Evolutionary conservation across 768 basidiomycete genomes (phyloP).

Genomic region (Calocera viscosa): DNA sequence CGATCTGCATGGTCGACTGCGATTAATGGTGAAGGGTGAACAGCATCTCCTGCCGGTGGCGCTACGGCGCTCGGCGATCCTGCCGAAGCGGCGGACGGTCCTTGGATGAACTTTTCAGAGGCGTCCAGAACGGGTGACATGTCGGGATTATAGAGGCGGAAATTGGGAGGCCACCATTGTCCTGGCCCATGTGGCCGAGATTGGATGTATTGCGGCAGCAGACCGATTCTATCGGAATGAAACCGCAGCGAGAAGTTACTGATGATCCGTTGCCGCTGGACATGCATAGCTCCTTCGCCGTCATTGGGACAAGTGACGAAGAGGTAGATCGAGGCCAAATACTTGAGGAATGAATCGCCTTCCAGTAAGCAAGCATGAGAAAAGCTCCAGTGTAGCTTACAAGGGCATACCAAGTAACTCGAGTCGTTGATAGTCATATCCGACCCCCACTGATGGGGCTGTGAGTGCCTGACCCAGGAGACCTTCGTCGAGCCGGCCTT

Average conservation of each 20-base stretch:
- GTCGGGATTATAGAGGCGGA: neutral
- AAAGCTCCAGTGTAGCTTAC: neutral
- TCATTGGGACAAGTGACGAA: constrained; percentile 55
- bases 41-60: neutral
- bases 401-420: constrained; percentile 59
- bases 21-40: no score
- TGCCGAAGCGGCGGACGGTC: neutral
- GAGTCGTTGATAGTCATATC: constrained; percentile 70
- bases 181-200: constrained; percentile 22
- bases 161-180: constrained; percentile 3
- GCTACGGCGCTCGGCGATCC: neutral
- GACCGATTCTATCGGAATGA: constrained; percentile 42
- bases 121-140: constrained; percentile 10
- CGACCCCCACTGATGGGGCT: constrained; percentile 54
- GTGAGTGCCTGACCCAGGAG: constrained; percentile 55
- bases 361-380: constrained; percentile 9
- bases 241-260: constrained; percentile 56
- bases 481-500: constrained; percentile 46
- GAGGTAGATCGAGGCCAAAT: constrained; percentile 57
- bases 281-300: constrained; percentile 56
- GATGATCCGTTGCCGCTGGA: constrained; percentile 53
- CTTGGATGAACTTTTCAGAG: neutral
- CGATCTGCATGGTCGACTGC: no score
- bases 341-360: constrained; percentile 81
- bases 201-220: constrained; percentile 56